These are phyloP conservation scores for Kodamaea laetipori DNA, from an alignment of 805 yeast genomes.

Conservation along the genomic window DNA sequence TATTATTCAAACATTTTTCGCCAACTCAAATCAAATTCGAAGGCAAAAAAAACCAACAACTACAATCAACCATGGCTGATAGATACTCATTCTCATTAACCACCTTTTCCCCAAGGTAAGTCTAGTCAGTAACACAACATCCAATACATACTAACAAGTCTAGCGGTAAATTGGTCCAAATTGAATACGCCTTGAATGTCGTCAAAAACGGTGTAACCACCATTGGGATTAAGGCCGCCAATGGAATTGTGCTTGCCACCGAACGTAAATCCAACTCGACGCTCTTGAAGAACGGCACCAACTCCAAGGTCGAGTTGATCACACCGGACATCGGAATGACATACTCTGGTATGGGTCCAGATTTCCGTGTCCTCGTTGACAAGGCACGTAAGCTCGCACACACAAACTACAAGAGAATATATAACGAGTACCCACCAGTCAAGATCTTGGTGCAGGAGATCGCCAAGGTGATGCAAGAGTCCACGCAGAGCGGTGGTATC, in stretches of 20 bases:
- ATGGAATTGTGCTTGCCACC: constrained; percentile 95
- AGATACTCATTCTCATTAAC: constrained; percentile 97
- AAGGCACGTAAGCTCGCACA: constrained; percentile 92
- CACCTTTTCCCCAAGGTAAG: constrained; percentile 94
- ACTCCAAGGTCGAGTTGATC: constrained; percentile 75
- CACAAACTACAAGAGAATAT: constrained; percentile 86
- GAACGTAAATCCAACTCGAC: constrained; percentile 87
- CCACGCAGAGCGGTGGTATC: constrained; percentile 98
- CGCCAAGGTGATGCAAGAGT: constrained; percentile 96
- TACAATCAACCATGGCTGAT: constrained; percentile 72
- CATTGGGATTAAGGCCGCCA: constrained; percentile 88
- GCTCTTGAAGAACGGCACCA: constrained; percentile 70
- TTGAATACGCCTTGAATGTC: constrained; percentile 95
- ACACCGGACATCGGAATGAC: constrained; percentile 97
- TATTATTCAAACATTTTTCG: too few species aligned
- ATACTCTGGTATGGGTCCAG: constrained; percentile 99
- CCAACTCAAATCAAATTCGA: too few species aligned
- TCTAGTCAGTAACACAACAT: constrained; percentile 15
- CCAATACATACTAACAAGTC: constrained; percentile 22
- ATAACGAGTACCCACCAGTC: constrained; percentile 97
- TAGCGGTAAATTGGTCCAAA: constrained; percentile 96
- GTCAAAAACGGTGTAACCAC: constrained; percentile 98
- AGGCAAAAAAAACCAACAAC: constrained; percentile 15
- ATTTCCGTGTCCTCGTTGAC: constrained; percentile 91
- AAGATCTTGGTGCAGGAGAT: constrained; percentile 90